Base-by-base conservation (phyloP, 768 basidiomycete genomes). In the Lentinus tigrinus region DNA sequence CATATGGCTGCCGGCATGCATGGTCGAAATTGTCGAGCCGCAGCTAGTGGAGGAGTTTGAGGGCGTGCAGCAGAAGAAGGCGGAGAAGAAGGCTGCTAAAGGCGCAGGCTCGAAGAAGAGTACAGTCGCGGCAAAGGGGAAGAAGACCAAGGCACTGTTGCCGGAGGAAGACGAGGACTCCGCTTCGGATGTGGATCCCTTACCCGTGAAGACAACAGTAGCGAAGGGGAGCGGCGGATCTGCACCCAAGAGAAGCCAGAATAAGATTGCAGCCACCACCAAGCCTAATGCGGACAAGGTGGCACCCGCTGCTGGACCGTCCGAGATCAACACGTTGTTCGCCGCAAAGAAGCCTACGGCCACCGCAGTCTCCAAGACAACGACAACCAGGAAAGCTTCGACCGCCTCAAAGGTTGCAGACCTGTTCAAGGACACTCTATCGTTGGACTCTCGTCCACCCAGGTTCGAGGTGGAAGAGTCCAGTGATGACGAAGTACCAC, bases 1-100 rank as follows among this genome's bases (percentile, higher is more conserved):
- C 14, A 69, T 93, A 11, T 96, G 93, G 93, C 81, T 94, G 72
- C 90, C 93, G 0, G 91, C 89, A 23, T 85, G 80, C 52, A 87
- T 96, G 78, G 81, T 95, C 11, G 72, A 76, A 13, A 70, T 84
- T 31, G 91, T 82, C 2, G 87, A 85, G 58, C 89, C 91, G 9
- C 72, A 73, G 3, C 67, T 95, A 23, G 87, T 88, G 4, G 72
- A 80, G 42, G 79, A 79, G 17, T 94, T 79, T 61, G 84, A 91
- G 57, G 79, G 75, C 11, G 63, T 66, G 16, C 71, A 78, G 61
- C 75, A 76, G 57, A 71, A 68, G 57, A 90, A 85, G 63, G 69
- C 70, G 38, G 74, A 70, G 38, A 84, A 83, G 70, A 82, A 85
- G 66, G 67, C 74, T 17, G 73, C 72, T 58, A 87, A 81, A 65